Base-by-base conservation (phyloP, 345 rosid genomes). In the Camelina hispida region DNA sequence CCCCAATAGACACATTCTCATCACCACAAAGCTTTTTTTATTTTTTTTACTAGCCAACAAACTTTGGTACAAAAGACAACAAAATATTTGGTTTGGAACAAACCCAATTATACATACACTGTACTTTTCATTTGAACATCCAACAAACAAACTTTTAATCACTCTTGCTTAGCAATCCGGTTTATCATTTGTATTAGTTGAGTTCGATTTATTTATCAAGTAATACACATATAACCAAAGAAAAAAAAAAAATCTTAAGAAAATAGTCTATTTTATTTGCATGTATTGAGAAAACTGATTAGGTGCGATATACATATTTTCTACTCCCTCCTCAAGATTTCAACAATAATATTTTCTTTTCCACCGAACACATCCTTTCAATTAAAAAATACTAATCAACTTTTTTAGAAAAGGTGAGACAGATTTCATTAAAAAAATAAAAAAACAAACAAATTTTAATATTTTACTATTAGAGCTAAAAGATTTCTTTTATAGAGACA, bases 401-500 rank as follows among this genome's bases (percentile, higher is more conserved):
- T 55, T 14, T 30, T 30, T 7, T 2, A 7, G 56, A 37, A 15
- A 9, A 66, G 35, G 68, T 38, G 52, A 74, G 60, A 58, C 13
- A 66, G 23, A n/a, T 42, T 40, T 57, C 5, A 10, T 57, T 46
- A 28, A 28, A 28, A 3, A 28, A 28, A 28, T 25, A 25, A 25
- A 25, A 3, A 1, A 4, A 11, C 44, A 56, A 15, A 32, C 35
- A 10, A 20, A 40, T 11, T 44, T 23, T 1, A 4, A 25, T 37
- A 18, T 9, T 44, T 25, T 48, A 37, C 60, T 37, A 75, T 28
- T 17, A 46, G 62, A 42, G 47, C 62, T 28, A 44, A 76, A 42
- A 68, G 62, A 23, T 70, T 70, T n/a, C 20, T 68, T 71, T 48
- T 65, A 71, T 13, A 77, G 62, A 50, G 76, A 65, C 72, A 56